These are phyloP conservation scores for Ophiostoma sp. DNA, from an alignment of 2,329 filamentous ascomycete species.

Conservation along the genomic window DNA sequence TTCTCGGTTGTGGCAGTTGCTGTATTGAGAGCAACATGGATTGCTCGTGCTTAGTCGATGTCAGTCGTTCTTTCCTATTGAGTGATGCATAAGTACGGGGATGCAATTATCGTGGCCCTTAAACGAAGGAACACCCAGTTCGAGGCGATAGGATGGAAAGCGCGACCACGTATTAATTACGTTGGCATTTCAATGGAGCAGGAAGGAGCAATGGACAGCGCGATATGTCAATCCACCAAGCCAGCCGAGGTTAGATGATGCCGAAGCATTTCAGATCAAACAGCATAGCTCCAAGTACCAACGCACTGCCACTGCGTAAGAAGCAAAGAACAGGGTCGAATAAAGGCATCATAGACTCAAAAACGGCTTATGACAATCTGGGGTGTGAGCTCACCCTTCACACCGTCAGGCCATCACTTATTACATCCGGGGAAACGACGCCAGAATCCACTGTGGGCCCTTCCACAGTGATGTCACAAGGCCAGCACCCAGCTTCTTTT, in stretches of 20 bases:
- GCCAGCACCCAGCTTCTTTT: background rate
- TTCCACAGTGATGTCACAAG: background rate
- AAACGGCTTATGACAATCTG: background rate
- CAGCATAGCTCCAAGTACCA: background rate
- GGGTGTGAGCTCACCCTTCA: background rate
- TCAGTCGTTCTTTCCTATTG: background rate
- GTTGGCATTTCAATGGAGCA: background rate
- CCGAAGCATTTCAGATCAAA: background rate
- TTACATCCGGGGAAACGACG: slow-evolving; percentile 11
- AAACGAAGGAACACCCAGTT: too few relatives aligned
- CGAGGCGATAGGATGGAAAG: too few relatives aligned
- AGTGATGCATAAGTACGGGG: background rate
- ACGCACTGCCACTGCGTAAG: background rate
- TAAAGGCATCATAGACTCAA: background rate
- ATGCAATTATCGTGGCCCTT: too few relatives aligned
- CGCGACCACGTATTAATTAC: too few relatives aligned
- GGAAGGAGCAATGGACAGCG: background rate
- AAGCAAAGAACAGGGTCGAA: background rate
- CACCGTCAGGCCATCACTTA: slow-evolving; percentile 5
- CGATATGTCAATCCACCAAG: background rate
- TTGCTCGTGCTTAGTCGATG: background rate
- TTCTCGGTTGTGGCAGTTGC: background rate
- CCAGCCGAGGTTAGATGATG: background rate
- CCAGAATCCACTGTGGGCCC: slow-evolving; percentile 2
- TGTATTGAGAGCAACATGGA: background rate